Evolutionary conservation across 129 eudicot genomes (phyloP).

Genomic region (Helianthus tuberosus): DNA sequence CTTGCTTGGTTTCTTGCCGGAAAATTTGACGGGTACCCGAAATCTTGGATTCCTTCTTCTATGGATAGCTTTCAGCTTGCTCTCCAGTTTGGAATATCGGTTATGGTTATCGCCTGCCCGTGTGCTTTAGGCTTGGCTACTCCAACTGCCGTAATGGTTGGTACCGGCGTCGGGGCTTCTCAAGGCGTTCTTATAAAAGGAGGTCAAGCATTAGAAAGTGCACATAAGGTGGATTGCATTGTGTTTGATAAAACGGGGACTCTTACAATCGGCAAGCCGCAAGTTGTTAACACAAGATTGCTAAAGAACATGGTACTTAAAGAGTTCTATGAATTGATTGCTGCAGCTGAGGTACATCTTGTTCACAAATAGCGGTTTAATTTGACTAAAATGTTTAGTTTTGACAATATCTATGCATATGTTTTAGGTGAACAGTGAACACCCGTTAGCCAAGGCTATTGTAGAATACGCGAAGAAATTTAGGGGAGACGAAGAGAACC

Average conservation of each 20-base stretch:
- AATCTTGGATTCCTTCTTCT: slow-evolving; percentile 73
- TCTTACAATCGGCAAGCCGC: slow-evolving; percentile 77
- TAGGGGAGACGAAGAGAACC: slow-evolving; percentile 63
- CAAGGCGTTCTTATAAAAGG: slow-evolving; percentile 97
- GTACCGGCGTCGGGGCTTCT: slow-evolving; percentile 92
- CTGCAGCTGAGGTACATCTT: slow-evolving; percentile 80
- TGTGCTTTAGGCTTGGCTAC: slow-evolving; percentile 94
- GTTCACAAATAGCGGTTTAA: not conserved
- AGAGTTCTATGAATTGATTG: slow-evolving; percentile 65
- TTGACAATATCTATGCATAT: not conserved
- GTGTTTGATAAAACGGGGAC: slow-evolving; percentile 95
- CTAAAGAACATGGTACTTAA: slow-evolving; percentile 60
- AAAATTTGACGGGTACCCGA: slow-evolving; percentile 53
- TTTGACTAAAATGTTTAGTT: not conserved
- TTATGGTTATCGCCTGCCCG: slow-evolving; percentile 92
- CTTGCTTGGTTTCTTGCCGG: slow-evolving; percentile 78
- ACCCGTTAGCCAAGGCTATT: slow-evolving; percentile 90
- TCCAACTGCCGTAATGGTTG: slow-evolving; percentile 96
- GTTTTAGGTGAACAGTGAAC: slow-evolving; percentile 89
- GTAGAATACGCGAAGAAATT: slow-evolving; percentile 86
- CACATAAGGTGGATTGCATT: slow-evolving; percentile 84
- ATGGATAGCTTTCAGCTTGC: slow-evolving; percentile 93
- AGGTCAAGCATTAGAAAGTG: slow-evolving; percentile 88
- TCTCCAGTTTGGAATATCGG: slow-evolving; percentile 86
- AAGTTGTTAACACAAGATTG: slow-evolving; percentile 66